Percentiles rank a stretch among this genome's conserved stretches.
These are phyloP conservation scores for Tanacetum coccineum DNA, from an alignment of 129 eudicot species.

Conservation along the genomic window DNA sequence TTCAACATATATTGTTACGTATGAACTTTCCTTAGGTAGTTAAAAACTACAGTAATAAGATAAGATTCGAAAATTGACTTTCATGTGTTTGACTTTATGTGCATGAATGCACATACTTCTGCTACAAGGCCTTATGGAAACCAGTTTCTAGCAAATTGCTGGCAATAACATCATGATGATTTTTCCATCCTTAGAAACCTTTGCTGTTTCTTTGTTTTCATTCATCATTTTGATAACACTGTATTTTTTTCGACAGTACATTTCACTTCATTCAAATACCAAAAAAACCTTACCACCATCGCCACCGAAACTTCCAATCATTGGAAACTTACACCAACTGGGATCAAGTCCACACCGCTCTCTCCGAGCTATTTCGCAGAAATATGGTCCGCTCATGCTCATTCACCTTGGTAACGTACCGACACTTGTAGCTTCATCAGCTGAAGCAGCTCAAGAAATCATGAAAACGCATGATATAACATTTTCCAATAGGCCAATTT, in stretches of 20 bases:
- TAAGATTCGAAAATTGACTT: too few species aligned
- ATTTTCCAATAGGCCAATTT: neutral
- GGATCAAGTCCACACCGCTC: neutral
- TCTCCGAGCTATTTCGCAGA: neutral
- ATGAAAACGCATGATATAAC: neutral
- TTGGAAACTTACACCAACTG: slow-evolving; percentile 3
- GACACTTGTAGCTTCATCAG: neutral
- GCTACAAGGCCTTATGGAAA: neutral
- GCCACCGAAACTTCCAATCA: neutral
- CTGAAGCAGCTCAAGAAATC: neutral
- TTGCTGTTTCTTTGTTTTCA: neutral
- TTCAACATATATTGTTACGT: too few species aligned
- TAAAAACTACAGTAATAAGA: too few species aligned
- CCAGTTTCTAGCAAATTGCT: neutral
- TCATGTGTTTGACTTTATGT: too few species aligned
- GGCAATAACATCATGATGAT: neutral
- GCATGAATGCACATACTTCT: neutral
- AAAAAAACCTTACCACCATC: neutral
- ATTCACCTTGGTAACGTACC: neutral
- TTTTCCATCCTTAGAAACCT: neutral
- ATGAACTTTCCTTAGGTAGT: too few species aligned
- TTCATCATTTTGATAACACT: neutral
- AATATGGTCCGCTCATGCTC: neutral
- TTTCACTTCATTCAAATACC: neutral
- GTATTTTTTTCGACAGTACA: neutral